Percentiles rank a stretch among this genome's conserved stretches.
Conservation (phyloP, 257 asterid species). For the Gentiana macrophylla region DNA sequence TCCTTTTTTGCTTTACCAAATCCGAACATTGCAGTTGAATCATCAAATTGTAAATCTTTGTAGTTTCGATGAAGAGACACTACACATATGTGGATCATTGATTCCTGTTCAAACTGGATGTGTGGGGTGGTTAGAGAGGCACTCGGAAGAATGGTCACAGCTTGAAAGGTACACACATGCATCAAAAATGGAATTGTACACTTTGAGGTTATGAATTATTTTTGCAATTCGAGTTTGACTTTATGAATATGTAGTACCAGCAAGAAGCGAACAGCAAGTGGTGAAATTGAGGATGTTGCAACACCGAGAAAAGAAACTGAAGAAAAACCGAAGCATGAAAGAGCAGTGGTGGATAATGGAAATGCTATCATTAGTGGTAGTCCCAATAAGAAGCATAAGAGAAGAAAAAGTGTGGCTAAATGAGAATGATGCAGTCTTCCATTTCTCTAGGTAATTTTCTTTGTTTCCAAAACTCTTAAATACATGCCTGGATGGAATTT, state of each 20-base stretch:
- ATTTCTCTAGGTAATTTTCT: neutral
- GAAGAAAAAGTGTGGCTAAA: constrained; percentile 20
- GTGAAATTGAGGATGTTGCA: constrained; percentile 10
- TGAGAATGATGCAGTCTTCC: constrained; percentile 14
- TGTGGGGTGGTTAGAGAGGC: constrained; percentile 55
- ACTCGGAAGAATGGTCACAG: constrained; percentile 43
- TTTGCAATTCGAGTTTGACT: neutral
- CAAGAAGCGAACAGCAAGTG: constrained; percentile 20
- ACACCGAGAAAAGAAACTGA: constrained; percentile 12
- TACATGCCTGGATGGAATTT: too few species aligned
- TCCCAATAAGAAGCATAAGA: constrained; percentile 30
- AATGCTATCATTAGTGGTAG: constrained; percentile 8
- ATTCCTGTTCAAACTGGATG: constrained; percentile 48
- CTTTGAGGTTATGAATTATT: neutral
- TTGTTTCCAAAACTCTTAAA: too few species aligned
- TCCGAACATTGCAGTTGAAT: too few species aligned
- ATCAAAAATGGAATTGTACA: neutral
- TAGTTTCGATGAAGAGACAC: constrained; percentile 68
- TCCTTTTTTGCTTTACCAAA: too few species aligned
- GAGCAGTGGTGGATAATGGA: constrained; percentile 13
- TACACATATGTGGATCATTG: constrained; percentile 67
- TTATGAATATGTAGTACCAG: constrained; percentile 24
- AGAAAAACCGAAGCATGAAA: constrained; percentile 12
- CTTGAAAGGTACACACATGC: constrained; percentile 39
- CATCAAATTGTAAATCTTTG: constrained; percentile 3